Percentiles rank a stretch among this genome's conserved stretches.
These are phyloP conservation scores for Ophiostoma pallidulum DNA, from an alignment of 2,329 filamentous ascomycete species.

Conservation along the genomic window DNA sequence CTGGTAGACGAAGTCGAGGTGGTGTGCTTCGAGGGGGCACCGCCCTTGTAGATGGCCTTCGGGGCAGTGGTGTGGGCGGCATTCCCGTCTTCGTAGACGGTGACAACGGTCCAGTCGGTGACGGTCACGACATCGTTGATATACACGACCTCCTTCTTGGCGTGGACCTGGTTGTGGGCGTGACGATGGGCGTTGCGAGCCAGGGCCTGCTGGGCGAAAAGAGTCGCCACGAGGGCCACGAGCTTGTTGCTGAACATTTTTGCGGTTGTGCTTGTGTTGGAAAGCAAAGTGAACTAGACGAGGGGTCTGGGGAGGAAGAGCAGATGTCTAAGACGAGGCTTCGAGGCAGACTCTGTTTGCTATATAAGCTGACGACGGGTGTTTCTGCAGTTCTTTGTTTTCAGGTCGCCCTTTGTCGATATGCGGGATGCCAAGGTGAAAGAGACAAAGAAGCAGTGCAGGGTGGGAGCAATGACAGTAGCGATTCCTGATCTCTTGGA, in stretches of 20 bases:
- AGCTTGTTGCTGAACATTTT: slow-evolving; percentile 19
- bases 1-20: slow-evolving; percentile 7
- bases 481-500: slow-evolving; percentile 1
- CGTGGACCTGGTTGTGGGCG: slow-evolving; percentile 26
- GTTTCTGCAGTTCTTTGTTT: not conserved
- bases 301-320: too few relatives aligned
- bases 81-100: slow-evolving; percentile 26
- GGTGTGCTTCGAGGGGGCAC: slow-evolving; percentile 9
- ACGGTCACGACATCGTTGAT: slow-evolving; percentile 26
- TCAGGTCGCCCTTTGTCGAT: not conserved
- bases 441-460: not conserved
- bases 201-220: slow-evolving; percentile 33
- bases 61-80: slow-evolving; percentile 11
- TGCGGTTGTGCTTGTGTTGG: slow-evolving; percentile 1
- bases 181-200: slow-evolving; percentile 36
- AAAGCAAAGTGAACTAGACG: too few relatives aligned
- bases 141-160: slow-evolving; percentile 27
- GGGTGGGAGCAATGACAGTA: slow-evolving; percentile 3
- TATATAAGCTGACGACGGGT: not conserved
- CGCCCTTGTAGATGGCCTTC: slow-evolving; percentile 16
- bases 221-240: slow-evolving; percentile 33
- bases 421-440: not conserved
- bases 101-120: slow-evolving; percentile 34
- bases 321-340: too few relatives aligned
- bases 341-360: not conserved